phyloP scores from a whole-genome alignment of 768 basidiomycete genomes.

The Leucogyrophana mollusca region DNA sequence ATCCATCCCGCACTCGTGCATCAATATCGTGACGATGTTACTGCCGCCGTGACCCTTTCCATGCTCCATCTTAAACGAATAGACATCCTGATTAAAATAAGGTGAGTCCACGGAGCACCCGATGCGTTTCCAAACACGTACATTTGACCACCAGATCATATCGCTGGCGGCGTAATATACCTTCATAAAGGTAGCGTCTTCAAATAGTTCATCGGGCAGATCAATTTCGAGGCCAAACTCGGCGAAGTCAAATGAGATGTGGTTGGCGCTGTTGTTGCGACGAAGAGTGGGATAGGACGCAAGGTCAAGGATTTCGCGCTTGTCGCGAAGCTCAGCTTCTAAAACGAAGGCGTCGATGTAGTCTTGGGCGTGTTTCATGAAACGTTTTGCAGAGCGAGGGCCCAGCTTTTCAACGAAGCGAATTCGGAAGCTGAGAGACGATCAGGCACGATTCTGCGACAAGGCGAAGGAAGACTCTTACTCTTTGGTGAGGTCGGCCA shows the following conservation, averaged over 20 bases:
- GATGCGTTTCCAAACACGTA: slow-evolving; percentile 30
- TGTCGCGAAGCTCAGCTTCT: slow-evolving; percentile 63
- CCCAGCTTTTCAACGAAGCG: slow-evolving; percentile 45
- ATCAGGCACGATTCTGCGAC: not conserved
- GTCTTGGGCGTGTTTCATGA: slow-evolving; percentile 48
- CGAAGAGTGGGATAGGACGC: slow-evolving; percentile 56
- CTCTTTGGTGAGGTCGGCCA: slow-evolving; percentile 63
- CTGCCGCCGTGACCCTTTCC: slow-evolving; percentile 62
- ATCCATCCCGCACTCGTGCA: slow-evolving; percentile 50
- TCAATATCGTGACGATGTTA: slow-evolving; percentile 69
- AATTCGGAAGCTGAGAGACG: slow-evolving; percentile 45
- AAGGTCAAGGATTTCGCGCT: slow-evolving; percentile 51
- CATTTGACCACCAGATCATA: slow-evolving; percentile 71
- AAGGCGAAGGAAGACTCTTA: slow-evolving; percentile 25
- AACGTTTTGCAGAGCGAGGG: slow-evolving; percentile 40
- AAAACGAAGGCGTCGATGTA: slow-evolving; percentile 59
- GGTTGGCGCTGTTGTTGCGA: slow-evolving; percentile 68
- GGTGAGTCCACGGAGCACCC: too few relatives aligned
- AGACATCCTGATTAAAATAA: slow-evolving; percentile 50
- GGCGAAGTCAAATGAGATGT: slow-evolving; percentile 60
- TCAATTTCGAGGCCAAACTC: slow-evolving; percentile 63
- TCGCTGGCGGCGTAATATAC: slow-evolving; percentile 62
- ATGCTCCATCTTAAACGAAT: slow-evolving; percentile 75
- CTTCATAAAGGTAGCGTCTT: slow-evolving; percentile 51
- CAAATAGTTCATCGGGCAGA: slow-evolving; percentile 59